Evolutionary conservation across 768 basidiomycete species (phyloP).

Genomic region (Tricholoma sp.): DNA sequence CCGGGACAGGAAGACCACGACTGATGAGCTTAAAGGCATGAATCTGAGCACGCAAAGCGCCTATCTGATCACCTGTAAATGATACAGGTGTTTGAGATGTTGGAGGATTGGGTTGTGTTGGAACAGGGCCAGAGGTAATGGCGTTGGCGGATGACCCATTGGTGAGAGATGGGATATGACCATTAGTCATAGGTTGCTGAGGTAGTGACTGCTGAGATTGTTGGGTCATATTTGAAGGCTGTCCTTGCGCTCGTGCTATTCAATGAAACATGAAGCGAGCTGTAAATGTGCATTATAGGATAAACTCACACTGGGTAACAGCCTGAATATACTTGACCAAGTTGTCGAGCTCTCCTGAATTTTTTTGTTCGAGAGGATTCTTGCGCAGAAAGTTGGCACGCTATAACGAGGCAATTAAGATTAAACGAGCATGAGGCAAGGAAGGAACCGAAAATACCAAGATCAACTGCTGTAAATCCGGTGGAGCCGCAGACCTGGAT

Average conservation of each 20-base stretch:
- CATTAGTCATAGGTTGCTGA: conserved; percentile 38
- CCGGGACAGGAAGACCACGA: conserved; percentile 62
- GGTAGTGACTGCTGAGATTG: conserved; percentile 16
- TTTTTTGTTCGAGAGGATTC: conserved; percentile 46
- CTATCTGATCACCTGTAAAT: conserved; percentile 73
- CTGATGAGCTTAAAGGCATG: conserved; percentile 73
- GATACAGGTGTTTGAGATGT: conserved; percentile 71
- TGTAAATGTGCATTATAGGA: not conserved
- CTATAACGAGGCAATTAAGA: conserved; percentile 23
- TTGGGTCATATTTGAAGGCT: conserved; percentile 28
- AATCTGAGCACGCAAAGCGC: conserved; percentile 75
- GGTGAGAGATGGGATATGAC: conserved; percentile 38
- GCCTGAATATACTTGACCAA: conserved; percentile 44
- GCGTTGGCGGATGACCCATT: conserved; percentile 39
- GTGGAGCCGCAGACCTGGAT: conserved; percentile 20
- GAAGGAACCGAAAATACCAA: conserved; percentile 26
- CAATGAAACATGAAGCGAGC: conserved; percentile 2
- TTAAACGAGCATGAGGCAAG: conserved; percentile 7
- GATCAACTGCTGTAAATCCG: conserved; percentile 40
- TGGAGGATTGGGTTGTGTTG: conserved; percentile 43
- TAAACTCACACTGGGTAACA: conserved; percentile 33
- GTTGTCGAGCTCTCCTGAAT: conserved; percentile 40
- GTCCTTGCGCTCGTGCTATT: conserved; percentile 19
- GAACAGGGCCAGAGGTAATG: conserved; percentile 44
- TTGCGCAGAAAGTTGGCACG: conserved; percentile 45